Conservation (phyloP, 345 rosid genomes). For the Linum trigynum region DNA sequence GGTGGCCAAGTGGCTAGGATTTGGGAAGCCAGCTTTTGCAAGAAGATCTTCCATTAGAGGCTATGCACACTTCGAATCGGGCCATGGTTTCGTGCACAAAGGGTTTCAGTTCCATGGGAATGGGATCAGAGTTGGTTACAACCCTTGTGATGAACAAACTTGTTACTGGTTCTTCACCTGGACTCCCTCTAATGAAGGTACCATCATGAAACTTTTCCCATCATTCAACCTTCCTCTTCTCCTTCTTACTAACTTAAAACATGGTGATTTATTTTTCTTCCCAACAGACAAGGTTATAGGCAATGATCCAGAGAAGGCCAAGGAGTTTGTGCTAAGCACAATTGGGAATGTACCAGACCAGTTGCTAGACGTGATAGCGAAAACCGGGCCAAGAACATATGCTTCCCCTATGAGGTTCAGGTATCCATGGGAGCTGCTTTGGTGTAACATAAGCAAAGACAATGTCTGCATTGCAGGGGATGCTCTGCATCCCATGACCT, state of each 20-base stretch:
- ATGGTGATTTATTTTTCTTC: background rate
- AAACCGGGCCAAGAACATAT: background rate
- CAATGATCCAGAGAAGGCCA: conserved; percentile 26
- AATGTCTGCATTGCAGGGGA: conserved; percentile 4
- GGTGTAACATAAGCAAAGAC: conserved; percentile 7
- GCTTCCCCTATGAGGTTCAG: background rate
- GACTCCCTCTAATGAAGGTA: conserved; percentile 27
- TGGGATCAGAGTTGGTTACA: conserved; percentile 39
- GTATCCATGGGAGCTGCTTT: conserved; percentile 7
- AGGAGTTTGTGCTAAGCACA: conserved; percentile 36
- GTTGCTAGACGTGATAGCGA: conserved; percentile 12
- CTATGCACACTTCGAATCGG: conserved; percentile 22
- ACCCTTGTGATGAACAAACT: conserved; percentile 41
- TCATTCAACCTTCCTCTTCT: too few species aligned
- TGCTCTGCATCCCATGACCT: conserved; percentile 6
- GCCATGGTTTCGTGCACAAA: conserved; percentile 35
- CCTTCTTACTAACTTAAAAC: background rate
- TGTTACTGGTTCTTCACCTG: conserved; percentile 44
- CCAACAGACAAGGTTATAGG: conserved; percentile 14
- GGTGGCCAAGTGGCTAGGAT: conserved; percentile 58
- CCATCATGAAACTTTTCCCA: too few species aligned
- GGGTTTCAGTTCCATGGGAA: conserved; percentile 31
- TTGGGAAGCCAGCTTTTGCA: conserved; percentile 31
- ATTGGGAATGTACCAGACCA: conserved; percentile 26
- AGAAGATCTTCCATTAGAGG: conserved; percentile 41